These are phyloP conservation scores for Penicillium hesseltinei DNA, from an alignment of 2,329 filamentous ascomycete genomes.

Conservation along the genomic window DNA sequence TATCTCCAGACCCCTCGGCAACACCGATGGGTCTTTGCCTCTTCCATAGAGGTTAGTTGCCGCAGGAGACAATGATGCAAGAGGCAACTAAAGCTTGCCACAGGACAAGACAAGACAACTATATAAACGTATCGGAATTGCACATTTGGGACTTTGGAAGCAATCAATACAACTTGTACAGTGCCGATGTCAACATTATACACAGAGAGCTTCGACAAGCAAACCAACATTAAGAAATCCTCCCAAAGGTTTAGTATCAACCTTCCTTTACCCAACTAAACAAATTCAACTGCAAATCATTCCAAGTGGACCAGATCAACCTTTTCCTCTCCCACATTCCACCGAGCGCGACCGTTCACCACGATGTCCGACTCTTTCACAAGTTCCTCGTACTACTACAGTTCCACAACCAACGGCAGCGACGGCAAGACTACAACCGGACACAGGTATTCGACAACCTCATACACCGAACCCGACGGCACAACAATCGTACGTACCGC, in stretches of 20 bases:
- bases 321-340: constrained; percentile 7
- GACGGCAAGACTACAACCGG: constrained; percentile 30
- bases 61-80: constrained; percentile 7
- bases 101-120: neutral
- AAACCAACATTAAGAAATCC: neutral
- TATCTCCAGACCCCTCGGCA: neutral
- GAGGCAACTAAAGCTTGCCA: constrained; percentile 11
- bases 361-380: constrained; percentile 30
- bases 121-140: constrained; percentile 3
- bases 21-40: neutral
- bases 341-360: constrained; percentile 4
- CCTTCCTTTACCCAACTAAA: neutral
- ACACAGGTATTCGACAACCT: constrained; percentile 34
- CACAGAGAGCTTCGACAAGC: neutral
- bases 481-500: constrained; percentile 35
- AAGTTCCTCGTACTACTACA: constrained; percentile 37
- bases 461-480: constrained; percentile 34
- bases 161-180: neutral
- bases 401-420: constrained; percentile 28
- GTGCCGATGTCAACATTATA: neutral
- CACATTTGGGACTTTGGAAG: neutral
- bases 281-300: neutral
- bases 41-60: constrained; percentile 3
- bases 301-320: constrained; percentile 8
- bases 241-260: neutral